phyloP scores from a whole-genome alignment of 352 stramenopile genomes.

The Thalassiosira sp. region DNA sequence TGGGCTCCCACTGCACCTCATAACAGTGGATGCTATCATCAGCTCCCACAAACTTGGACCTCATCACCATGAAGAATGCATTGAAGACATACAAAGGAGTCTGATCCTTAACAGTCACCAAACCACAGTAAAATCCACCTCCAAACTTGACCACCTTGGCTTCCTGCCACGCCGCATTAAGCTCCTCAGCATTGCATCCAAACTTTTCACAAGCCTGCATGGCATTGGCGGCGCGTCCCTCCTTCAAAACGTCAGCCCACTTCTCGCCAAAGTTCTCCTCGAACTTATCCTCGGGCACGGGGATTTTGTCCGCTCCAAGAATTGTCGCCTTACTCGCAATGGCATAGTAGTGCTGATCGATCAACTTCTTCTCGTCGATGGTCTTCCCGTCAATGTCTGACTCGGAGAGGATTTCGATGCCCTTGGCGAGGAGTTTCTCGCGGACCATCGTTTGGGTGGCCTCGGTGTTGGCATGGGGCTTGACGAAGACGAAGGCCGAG shows the following conservation, averaged over 20 bases:
- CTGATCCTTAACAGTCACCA: slow-evolving; percentile 55
- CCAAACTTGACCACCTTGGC: slow-evolving; percentile 85
- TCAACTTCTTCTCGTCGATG: slow-evolving; percentile 85
- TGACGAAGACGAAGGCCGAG: slow-evolving; percentile 87
- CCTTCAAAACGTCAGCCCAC: slow-evolving; percentile 79
- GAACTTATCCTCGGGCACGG: slow-evolving; percentile 84
- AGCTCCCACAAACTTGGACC: slow-evolving; percentile 78
- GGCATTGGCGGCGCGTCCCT: slow-evolving; percentile 80
- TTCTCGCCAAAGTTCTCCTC: slow-evolving; percentile 82
- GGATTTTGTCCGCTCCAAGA: slow-evolving; percentile 78
- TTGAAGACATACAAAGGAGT: slow-evolving; percentile 87
- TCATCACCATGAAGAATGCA: slow-evolving; percentile 88
- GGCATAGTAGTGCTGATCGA: slow-evolving; percentile 88
- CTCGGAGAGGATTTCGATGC: slow-evolving; percentile 79
- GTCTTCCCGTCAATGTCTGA: slow-evolving; percentile 70
- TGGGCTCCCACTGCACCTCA: slow-evolving; percentile 82
- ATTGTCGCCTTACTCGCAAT: slow-evolving; percentile 87
- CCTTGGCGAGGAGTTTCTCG: slow-evolving; percentile 64
- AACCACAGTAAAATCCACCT: slow-evolving; percentile 85
- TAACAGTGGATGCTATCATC: slow-evolving; percentile 84
- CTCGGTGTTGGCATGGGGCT: slow-evolving; percentile 85
- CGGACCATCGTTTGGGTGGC: slow-evolving; percentile 73
- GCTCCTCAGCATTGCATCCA: slow-evolving; percentile 65
- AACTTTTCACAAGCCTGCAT: slow-evolving; percentile 83
- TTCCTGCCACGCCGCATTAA: slow-evolving; percentile 78